phyloP scores from a whole-genome alignment of 768 basidiomycete genomes.

The Fomitopsis serialis region DNA sequence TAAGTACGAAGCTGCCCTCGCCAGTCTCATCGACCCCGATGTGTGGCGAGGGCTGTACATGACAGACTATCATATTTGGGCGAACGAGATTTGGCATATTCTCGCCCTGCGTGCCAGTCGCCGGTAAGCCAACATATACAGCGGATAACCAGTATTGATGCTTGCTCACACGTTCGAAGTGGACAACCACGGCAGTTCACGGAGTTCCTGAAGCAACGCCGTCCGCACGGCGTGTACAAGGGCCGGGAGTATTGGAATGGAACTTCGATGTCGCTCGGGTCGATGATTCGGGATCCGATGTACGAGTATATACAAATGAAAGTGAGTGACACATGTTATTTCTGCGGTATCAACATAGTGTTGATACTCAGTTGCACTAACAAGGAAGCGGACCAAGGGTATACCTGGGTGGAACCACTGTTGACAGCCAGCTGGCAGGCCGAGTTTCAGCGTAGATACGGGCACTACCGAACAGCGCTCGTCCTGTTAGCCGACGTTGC shows the following conservation, averaged over 20 bases:
- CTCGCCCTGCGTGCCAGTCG: conserved; percentile 63
- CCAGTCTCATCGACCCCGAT: conserved; percentile 58
- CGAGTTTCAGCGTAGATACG: conserved; percentile 68
- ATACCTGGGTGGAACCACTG: conserved; percentile 57
- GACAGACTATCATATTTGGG: conserved; percentile 68
- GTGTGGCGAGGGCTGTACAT: conserved; percentile 67
- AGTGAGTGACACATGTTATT: conserved; percentile 22
- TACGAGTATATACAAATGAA: conserved; percentile 37
- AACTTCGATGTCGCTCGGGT: conserved; percentile 24
- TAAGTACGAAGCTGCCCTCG: conserved; percentile 53
- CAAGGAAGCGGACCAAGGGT: conserved; percentile 61
- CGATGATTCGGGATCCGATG: conserved; percentile 36
- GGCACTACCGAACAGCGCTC: conserved; percentile 62
- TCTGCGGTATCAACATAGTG: background rate
- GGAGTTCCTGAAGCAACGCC: conserved; percentile 59
- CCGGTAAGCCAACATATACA: conserved; percentile 39
- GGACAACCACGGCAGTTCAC: conserved; percentile 61
- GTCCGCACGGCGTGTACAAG: conserved; percentile 50
- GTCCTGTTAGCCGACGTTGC: conserved; percentile 75
- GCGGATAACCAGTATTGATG: background rate
- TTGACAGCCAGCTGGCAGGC: conserved; percentile 74
- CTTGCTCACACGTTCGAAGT: conserved; percentile 26
- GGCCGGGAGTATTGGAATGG: conserved; percentile 54
- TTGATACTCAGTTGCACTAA: background rate
- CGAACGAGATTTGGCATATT: conserved; percentile 73